Evolutionary conservation across 2,329 filamentous ascomycete genomes (phyloP), one percentile per base, ranked within the genome.

Genomic region (Triangularia setosa): DNA sequence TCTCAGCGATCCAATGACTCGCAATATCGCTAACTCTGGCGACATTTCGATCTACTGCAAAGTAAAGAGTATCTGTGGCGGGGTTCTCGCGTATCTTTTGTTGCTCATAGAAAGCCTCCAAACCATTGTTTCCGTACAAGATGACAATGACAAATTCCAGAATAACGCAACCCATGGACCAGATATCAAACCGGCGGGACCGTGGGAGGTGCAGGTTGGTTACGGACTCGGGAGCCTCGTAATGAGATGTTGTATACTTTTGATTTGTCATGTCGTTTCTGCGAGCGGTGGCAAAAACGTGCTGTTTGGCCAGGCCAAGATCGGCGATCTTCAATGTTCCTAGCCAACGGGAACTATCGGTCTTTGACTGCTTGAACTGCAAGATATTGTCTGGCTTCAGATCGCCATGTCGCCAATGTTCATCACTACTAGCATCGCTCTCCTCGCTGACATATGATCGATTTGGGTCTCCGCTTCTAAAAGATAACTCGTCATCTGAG

Each of bases 341-440:
- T 14, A 62, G 14, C 28, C 57, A 59, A n/a, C 57, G 30, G 14
- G 57, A 44, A 16, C 3, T 9, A 14, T 25, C 24, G 4, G 9
- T 30, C 11, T 48, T 11, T 1, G 33, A 6, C 1, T 24, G 56
- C 5, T 18, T 48, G 25, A 40, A 62, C 8, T 40, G 57, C 9
- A 65, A 44, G 4, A 65, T 65, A 21, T 65, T 65, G 12, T 65
- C 57, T 24, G 64, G 64, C 25, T 65, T 65, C 3, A 64, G 58
- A 16, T 59, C 57, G n/a, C 57, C 57, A n/a, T 59, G 57, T 5
- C 57, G 30, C 57, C 57, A 59, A 14, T 59, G 57, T 9, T 59
- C 57, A n/a, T 59, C 57, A 5, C 57, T 40, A 12, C 30, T 23
- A 8, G 57, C 57, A 44, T 59, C 57, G 21, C 57, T 59, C 16